phyloP scores from a whole-genome alignment of 352 stramenopile species.

The Phytophthora pistaciae region DNA sequence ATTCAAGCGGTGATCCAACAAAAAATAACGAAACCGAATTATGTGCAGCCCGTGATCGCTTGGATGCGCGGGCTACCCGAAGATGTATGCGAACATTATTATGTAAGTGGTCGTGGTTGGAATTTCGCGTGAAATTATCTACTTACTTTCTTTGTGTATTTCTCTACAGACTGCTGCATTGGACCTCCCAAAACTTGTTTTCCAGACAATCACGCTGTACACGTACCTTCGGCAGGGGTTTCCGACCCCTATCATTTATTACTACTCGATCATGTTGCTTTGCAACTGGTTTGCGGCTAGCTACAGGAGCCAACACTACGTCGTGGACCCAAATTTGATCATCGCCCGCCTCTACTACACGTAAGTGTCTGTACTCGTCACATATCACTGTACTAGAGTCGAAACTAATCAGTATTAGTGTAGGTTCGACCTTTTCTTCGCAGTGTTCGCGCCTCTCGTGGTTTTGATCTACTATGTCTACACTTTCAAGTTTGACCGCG shows the following conservation, averaged over 20 bases:
- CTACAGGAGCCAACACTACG: background rate
- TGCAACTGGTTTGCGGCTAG: background rate
- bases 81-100: background rate
- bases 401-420: background rate
- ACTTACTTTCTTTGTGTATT: background rate
- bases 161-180: background rate
- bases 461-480: background rate
- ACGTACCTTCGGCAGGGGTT: constrained; percentile 1
- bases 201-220: background rate
- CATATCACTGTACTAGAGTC: background rate
- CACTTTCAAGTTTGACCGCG: background rate
- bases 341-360: background rate
- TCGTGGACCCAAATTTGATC: background rate
- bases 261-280: background rate
- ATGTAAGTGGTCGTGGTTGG: background rate
- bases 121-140: background rate
- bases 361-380: background rate
- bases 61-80: background rate
- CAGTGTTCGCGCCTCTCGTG: background rate
- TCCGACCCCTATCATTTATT: background rate
- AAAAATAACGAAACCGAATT: background rate
- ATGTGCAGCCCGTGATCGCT: background rate
- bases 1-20: background rate
- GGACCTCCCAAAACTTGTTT: background rate
- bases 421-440: background rate